Base-by-base conservation (phyloP, 2,329 filamentous ascomycete species). In the Paracorniculantispora psalliotae region DNA sequence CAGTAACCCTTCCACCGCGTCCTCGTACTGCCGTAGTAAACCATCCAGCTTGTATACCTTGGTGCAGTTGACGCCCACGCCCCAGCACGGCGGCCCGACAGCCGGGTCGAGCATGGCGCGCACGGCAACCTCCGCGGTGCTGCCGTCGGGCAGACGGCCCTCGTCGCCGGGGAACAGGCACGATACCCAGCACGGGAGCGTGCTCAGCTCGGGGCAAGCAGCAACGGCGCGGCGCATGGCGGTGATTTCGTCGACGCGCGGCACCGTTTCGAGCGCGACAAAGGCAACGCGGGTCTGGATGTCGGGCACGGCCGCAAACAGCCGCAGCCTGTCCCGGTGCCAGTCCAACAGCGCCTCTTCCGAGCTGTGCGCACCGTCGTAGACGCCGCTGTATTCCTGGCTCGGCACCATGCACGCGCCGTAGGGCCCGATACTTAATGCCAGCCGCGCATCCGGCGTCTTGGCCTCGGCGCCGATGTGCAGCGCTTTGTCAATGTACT, bases 61-160 rank as follows among this genome's bases (percentile, higher is more conserved):
- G 39, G 81, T 89, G 69, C 86, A 89, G 70, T 89, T 89, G 66
- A 89, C 80, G 1, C 87, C 86, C 25, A 90, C 77, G 0, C 81
- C 86, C 81, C 81, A 86, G 86, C 3, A 70, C 61, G 4, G 62
- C 64, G 1, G 5, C 68, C 23, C 1, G 59, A 52, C n/a, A 15
- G 30, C 21, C 0, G 63, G 66, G 37, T 70, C 68, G 2, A 80
- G 66, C 75, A 79, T 76, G 6, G 71, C 69, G 13, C 65, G 62
- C 17, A 76, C 66, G 6, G 71, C 69, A 5, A 67, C 62, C 23
- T 71, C 68, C 2, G 72, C 72, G 2, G 67, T 69, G 62, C 73
- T 81, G 2, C 84, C 84, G 64, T 88, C 85, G 0, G 86, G 85
- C 25, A 88, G 72, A 2, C 59, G 62, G n/a, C 77, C 71, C 21